These are phyloP conservation scores for Schizochytrium sp. DNA, from an alignment of 108 stramenopile genomes.

Conservation along the genomic window DNA sequence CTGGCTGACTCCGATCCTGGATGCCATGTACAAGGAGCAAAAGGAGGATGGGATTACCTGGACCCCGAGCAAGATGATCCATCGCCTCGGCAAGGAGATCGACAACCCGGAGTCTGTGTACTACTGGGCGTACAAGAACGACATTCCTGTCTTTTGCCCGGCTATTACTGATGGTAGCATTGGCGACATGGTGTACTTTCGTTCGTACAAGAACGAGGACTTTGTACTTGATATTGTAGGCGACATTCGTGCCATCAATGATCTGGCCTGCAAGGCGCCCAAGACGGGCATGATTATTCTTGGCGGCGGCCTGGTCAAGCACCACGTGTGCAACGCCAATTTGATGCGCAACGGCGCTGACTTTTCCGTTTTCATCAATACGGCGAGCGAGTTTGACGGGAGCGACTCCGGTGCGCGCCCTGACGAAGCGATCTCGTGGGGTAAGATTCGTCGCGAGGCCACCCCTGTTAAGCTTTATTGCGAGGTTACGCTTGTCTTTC, in stretches of 20 bases:
- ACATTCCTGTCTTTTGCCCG: conserved; percentile 97
- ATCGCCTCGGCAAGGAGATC: conserved; percentile 85
- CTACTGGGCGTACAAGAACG: conserved; percentile 91
- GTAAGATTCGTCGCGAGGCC: conserved; percentile 86
- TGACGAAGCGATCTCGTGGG: conserved; percentile 96
- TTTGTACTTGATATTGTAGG: conserved; percentile 84
- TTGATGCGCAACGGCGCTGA: conserved; percentile 99
- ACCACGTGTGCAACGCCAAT: conserved; percentile 99
- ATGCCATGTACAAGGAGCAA: conserved; percentile 93
- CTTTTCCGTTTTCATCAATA: conserved; percentile 93
- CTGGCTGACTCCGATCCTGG: conserved; percentile 83
- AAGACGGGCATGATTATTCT: conserved; percentile 92
- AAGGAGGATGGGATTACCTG: conserved; percentile 59
- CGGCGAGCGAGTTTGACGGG: conserved; percentile 94
- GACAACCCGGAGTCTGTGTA: conserved; percentile 82
- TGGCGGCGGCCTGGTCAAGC: conserved; percentile 96
- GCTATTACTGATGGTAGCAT: conserved; percentile 96
- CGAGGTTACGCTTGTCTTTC: conserved; percentile 91
- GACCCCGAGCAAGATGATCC: conserved; percentile 91
- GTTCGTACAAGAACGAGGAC: conserved; percentile 91
- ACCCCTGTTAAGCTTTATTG: conserved; percentile 87
- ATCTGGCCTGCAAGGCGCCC: conserved; percentile 76
- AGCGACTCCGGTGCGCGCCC: conserved; percentile 92
- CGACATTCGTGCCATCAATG: conserved; percentile 90
- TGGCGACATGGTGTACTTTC: conserved; percentile 99